phyloP scores from a whole-genome alignment of 371 early-diverging fungal species.

The Phascolomyces articulosus region DNA sequence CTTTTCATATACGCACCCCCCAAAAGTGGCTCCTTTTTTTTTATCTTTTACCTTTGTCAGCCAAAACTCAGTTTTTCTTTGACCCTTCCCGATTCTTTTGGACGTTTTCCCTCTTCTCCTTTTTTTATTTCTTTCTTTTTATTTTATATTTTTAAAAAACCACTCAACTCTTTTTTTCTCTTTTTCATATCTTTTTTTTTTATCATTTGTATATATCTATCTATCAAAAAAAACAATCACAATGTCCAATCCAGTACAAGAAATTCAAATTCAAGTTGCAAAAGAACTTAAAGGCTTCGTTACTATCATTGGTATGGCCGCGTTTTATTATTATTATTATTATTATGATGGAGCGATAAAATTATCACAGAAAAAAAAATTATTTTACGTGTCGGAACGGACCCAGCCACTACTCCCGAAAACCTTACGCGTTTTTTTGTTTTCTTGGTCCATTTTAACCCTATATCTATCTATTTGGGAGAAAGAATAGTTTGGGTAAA shows the following conservation, averaged over 20 bases:
- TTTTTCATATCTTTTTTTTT: background rate
- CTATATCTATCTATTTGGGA: too few species aligned
- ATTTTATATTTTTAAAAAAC: constrained; percentile 5
- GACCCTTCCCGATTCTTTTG: constrained; percentile 10
- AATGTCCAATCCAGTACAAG: constrained; percentile 38
- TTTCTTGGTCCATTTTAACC: background rate
- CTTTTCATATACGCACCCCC: background rate
- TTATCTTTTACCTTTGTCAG: constrained; percentile 18
- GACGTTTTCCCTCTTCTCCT: constrained; percentile 4
- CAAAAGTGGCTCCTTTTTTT: background rate
- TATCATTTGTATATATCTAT: background rate
- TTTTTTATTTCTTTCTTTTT: constrained; percentile 4
- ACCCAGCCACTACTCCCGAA: background rate
- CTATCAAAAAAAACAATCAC: background rate
- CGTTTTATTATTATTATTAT: constrained; percentile 1
- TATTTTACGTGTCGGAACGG: constrained; percentile 1
- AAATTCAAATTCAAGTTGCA: constrained; percentile 43
- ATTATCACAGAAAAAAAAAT: background rate
- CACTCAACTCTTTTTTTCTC: background rate
- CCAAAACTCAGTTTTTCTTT: constrained; percentile 17
- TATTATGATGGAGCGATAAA: too few species aligned
- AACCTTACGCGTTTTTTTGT: background rate
- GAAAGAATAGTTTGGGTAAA: too few species aligned
- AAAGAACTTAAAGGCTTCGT: constrained; percentile 44
- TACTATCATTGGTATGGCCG: constrained; percentile 55